Conservation (phyloP, 2,329 filamentous ascomycete species). For the Lachnellula cervina region DNA sequence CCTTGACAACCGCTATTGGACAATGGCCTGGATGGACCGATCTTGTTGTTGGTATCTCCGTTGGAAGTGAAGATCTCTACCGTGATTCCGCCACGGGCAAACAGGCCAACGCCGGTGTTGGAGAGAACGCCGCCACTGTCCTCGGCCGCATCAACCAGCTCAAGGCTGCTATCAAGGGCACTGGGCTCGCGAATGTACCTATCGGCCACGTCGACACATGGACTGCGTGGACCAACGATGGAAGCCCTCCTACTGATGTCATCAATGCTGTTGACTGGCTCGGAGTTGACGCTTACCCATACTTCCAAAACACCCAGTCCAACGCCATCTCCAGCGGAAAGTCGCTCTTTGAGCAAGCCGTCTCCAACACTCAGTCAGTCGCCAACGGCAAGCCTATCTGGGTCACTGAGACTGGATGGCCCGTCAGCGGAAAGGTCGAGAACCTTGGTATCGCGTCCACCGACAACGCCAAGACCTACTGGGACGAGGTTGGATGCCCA, state of each 20-base stretch:
- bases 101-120: constrained; percentile 55
- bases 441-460: constrained; percentile 58
- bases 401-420: constrained; percentile 88
- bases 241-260: constrained; percentile 60
- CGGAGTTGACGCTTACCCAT: constrained; percentile 80
- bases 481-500: constrained; percentile 71
- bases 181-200: constrained; percentile 49
- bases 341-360: constrained; percentile 63
- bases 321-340: constrained; percentile 63
- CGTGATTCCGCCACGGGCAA: constrained; percentile 68
- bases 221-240: constrained; percentile 67
- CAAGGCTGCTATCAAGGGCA: constrained; percentile 57
- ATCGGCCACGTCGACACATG: constrained; percentile 89
- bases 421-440: constrained; percentile 61
- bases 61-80: constrained; percentile 85
- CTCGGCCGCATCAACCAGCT: constrained; percentile 67
- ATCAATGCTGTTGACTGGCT: constrained; percentile 70
- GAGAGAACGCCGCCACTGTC: constrained; percentile 57
- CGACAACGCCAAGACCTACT: constrained; percentile 73
- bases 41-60: constrained; percentile 74
- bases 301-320: constrained; percentile 66
- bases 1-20: constrained; percentile 63
- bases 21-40: constrained; percentile 65
- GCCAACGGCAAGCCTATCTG: constrained; percentile 68
- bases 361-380: constrained; percentile 53